Base-by-base conservation (phyloP, 78 protist genomes). In the Trichosphaerium sp. region DNA sequence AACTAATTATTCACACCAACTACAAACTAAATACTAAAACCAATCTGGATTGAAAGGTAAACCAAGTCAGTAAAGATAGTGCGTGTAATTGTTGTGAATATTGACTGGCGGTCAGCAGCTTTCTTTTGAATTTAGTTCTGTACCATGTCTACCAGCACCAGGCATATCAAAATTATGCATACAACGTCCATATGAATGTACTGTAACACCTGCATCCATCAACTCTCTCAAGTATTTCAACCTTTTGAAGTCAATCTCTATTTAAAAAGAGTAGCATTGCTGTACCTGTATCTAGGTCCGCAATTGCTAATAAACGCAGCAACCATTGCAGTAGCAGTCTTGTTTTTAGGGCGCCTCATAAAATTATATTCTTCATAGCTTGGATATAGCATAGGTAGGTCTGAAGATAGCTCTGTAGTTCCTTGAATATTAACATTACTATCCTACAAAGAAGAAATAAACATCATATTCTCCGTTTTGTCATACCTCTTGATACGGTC, bases 221-320 rank as follows among this genome's bases (percentile, higher is more conserved):
- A 77, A 47, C 31, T 31, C 37, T n/a, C 55, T 37, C 28, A 69
- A 37, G 73, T 58, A 69, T 5, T 77, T 57, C 37, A 77, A 39
- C 43, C 83, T 65, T 3, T 5, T 12, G 56, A 5, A 12, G 56
- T 12, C 5, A 31, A 5, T 5, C 3, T 3, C 38, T 28, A 51
- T 7, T 3, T 12, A 31, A 28, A 31, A 3, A 12, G 5, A 5
- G 5, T 3, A 5, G 18, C 18, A 31, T 12, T 5, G 3, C 3
- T 3, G 18, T 31, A 2, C 52, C 6, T 3, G 65, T 26, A 47
- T 1, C 32, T 42, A 34, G 83, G 83, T 2, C 52, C 62, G 32
- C 83, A 77, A 44, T 77, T 77, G 35, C 75, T 63, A 18, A 77
- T 69, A 57, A 77, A 68, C 29, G 76, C 74, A 6, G 75, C 83